A percentile compares a stretch with the other conserved stretches of the same genome.
These are phyloP conservation scores for Luffa aegyptiaca DNA, from an alignment of 306 rosid genomes.

Conservation along the genomic window DNA sequence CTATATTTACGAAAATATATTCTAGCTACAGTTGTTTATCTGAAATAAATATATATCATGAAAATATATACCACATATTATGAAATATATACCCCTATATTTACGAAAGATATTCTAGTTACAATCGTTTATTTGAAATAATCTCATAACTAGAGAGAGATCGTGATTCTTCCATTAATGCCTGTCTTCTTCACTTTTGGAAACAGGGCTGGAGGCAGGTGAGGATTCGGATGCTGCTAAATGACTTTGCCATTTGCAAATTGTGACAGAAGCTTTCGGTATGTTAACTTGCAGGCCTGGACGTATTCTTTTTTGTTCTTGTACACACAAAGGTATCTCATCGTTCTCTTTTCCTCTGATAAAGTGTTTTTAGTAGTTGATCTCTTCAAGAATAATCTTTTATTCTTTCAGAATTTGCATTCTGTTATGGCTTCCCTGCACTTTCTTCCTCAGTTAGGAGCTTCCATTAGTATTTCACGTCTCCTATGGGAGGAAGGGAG, in stretches of 20 bases:
- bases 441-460: neutral
- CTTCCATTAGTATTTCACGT: neutral
- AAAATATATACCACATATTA: too few relatives aligned
- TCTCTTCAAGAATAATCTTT: slow-evolving; percentile 2
- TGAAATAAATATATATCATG: too few relatives aligned
- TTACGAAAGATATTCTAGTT: too few relatives aligned
- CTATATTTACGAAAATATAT: too few relatives aligned
- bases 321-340: neutral
- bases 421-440: neutral
- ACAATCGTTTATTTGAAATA: too few relatives aligned
- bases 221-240: neutral
- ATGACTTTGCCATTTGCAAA: neutral
- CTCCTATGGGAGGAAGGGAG: too few relatives aligned
- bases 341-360: neutral
- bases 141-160: neutral
- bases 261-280: neutral
- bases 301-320: neutral
- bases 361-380: neutral
- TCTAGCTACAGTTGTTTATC: too few relatives aligned
- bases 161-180: neutral
- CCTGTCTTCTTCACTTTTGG: neutral
- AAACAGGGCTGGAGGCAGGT: neutral
- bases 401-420: neutral
- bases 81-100: too few relatives aligned
- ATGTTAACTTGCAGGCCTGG: neutral